phyloP scores from a whole-genome alignment of 2,329 filamentous ascomycete genomes.

The Nemania sp. region DNA sequence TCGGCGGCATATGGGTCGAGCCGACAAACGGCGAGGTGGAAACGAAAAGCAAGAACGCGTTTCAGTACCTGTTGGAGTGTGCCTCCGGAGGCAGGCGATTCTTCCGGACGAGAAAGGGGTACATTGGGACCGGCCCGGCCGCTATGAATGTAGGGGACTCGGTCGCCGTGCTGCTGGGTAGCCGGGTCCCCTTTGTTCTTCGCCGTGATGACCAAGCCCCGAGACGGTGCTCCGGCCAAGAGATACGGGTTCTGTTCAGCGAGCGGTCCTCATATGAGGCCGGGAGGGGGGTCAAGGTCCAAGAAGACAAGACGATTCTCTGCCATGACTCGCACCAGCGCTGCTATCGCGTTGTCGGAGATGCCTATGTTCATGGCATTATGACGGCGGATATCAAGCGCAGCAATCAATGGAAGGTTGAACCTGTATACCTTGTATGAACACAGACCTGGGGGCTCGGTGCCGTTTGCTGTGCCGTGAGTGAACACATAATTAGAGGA shows the following conservation, averaged over 20 bases:
- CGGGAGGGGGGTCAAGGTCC: constrained; percentile 13
- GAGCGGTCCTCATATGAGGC: constrained; percentile 15
- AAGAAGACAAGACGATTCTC: not conserved
- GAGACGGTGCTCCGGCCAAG: constrained; percentile 13
- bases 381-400: constrained; percentile 18
- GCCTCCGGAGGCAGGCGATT: constrained; percentile 28
- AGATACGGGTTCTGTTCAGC: constrained; percentile 20
- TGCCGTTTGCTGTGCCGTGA: no score
- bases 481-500: no score
- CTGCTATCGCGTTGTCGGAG: constrained; percentile 24
- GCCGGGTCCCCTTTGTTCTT: constrained; percentile 29
- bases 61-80: constrained; percentile 30
- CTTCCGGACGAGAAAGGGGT: constrained; percentile 25
- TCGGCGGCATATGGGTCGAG: constrained; percentile 27
- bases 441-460: not conserved
- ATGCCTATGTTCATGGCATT: constrained; percentile 28
- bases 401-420: constrained; percentile 7
- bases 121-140: constrained; percentile 26
- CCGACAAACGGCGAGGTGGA: constrained; percentile 12
- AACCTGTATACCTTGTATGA: constrained; percentile 19
- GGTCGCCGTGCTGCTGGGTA: constrained; percentile 24
- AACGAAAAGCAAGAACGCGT: constrained; percentile 23
- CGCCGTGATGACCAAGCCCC: not conserved
- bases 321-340: constrained; percentile 15
- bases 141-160: constrained; percentile 20